phyloP scores from a whole-genome alignment of 1,284 basidiomycete genomes.

The Moniliella sp. region DNA sequence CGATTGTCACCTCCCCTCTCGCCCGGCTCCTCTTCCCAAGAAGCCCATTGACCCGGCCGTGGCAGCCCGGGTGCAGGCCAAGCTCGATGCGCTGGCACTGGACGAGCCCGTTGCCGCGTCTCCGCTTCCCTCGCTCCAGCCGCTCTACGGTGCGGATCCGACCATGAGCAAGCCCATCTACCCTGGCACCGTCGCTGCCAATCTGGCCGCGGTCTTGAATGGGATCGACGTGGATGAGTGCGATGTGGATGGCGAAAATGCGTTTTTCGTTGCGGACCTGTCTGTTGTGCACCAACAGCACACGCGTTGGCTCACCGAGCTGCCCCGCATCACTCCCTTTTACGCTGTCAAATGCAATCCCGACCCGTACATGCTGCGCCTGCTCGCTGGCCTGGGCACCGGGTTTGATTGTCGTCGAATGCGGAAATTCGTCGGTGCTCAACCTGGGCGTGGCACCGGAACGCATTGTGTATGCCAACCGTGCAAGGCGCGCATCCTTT shows the following conservation, averaged over 20 bases:
- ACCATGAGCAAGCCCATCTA: conserved; percentile 7
- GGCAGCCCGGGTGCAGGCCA: no score
- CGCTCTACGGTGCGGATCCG: background rate
- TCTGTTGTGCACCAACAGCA: conserved; percentile 69
- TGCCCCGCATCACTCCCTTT: conserved; percentile 63
- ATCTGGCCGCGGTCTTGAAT: conserved; percentile 15
- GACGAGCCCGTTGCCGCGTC: no score
- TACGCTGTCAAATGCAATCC: conserved; percentile 89
- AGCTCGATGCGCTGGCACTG: no score
- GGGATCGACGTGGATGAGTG: conserved; percentile 35
- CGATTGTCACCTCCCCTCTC: no score
- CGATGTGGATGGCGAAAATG: conserved; percentile 56
- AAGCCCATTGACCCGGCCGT: no score
- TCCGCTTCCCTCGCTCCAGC: background rate
- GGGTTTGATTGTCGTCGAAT: conserved; percentile 95
- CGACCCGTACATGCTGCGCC: conserved; percentile 71
- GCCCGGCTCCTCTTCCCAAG: no score
- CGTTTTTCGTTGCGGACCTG: conserved; percentile 88
- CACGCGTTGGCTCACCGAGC: conserved; percentile 54
- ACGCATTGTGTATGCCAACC: conserved; percentile 91
- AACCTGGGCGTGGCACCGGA: conserved; percentile 41
- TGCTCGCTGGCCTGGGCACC: conserved; percentile 66
- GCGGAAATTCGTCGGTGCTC: conserved; percentile 70
- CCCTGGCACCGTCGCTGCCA: conserved; percentile 13
- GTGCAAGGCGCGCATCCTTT: conserved; percentile 87